Evolutionary conservation across 2,329 filamentous ascomycete species (phyloP), one percentile per base, ranked within the genome.

Genomic region (Elsinoe batatas): DNA sequence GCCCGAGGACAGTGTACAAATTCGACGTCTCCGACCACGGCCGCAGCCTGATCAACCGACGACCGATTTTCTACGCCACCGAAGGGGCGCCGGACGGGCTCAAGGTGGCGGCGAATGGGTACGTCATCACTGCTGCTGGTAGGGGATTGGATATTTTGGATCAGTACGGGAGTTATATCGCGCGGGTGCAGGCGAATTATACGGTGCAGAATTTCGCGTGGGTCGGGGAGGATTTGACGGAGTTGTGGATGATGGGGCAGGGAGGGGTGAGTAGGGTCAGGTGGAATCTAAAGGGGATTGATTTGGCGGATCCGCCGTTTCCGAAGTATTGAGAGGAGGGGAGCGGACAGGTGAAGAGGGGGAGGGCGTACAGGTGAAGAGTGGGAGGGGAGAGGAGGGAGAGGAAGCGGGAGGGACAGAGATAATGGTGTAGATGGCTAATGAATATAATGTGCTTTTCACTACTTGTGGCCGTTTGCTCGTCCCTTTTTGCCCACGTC

Each of bases 201-300:
- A 68, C 69, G 2, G 72, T 74, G 38, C 68, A 73, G 63, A 75
- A 75, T 58, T 70, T 75, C 58, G 70, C 68, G 35, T 75, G 70
- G 71, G 69, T 67, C 2, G 71, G 71, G 0, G 59, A 64, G 6
- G 64, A 72, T 61, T 62, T 70, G 47, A 69, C 65, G 49, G 67
- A 68, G 18, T 58, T 74, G 26, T 73, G 71, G 72, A 55, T 74
- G 46, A 67, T 72, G 64, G 71, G 71, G 0, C 64, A 68, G 35
- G 66, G 65, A 10, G 71, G 72, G 0, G 67, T 73, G 22, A 66
- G 65, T 40, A 69, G 65, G 58, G 70, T 73, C 5, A 63, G 66
- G 56, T 72, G 69, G 68, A 61, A 68, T 22, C 59, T 72, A 49
- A 61, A 60, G 20, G 69, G 69, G 4, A 68, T 69, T 57, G 63